Percentiles rank a stretch among this genome's conserved stretches.
Evolutionary conservation across 192 early-diverging fungal genomes (phyloP).

Genomic region (Rhizoclosmatium globosum): DNA sequence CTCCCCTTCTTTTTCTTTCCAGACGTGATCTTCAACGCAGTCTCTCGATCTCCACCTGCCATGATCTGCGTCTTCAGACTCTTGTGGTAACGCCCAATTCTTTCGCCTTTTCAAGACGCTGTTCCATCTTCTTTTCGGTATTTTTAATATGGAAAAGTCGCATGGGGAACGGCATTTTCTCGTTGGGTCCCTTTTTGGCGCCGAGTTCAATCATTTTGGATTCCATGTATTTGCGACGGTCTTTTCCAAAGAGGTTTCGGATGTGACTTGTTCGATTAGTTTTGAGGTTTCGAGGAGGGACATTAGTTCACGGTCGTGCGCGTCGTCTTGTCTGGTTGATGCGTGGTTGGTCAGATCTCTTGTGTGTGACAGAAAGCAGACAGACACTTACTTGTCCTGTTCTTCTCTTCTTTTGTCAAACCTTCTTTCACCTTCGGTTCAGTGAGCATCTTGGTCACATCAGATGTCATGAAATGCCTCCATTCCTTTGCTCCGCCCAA

Average conservation of each 20-base stretch:
- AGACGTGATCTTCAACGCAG: neutral
- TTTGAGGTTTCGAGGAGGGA: slow-evolving; percentile 51
- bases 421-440: slow-evolving; percentile 18
- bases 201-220: slow-evolving; percentile 53
- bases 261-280: slow-evolving; percentile 56
- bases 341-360: neutral
- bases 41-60: slow-evolving; percentile 34
- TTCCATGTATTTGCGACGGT: slow-evolving; percentile 47
- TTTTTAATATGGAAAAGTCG: slow-evolving; percentile 38
- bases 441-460: slow-evolving; percentile 17
- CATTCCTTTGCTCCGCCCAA: slow-evolving; percentile 6
- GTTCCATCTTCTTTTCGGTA: slow-evolving; percentile 40
- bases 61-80: slow-evolving; percentile 47
- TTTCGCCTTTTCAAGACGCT: slow-evolving; percentile 56
- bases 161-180: slow-evolving; percentile 48
- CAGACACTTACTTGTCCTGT: slow-evolving; percentile 35
- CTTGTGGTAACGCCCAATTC: slow-evolving; percentile 55
- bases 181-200: slow-evolving; percentile 25
- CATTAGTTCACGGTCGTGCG: slow-evolving; percentile 59
- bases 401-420: slow-evolving; percentile 26
- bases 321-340: slow-evolving; percentile 49
- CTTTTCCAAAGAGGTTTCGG: slow-evolving; percentile 53
- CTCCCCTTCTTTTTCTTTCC: slow-evolving; percentile 11
- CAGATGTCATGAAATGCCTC: slow-evolving; percentile 19
- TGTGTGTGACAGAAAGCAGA: neutral